Evolutionary conservation across 2,329 filamentous ascomycete species (phyloP).

Genomic region (Fusarium domesticum): DNA sequence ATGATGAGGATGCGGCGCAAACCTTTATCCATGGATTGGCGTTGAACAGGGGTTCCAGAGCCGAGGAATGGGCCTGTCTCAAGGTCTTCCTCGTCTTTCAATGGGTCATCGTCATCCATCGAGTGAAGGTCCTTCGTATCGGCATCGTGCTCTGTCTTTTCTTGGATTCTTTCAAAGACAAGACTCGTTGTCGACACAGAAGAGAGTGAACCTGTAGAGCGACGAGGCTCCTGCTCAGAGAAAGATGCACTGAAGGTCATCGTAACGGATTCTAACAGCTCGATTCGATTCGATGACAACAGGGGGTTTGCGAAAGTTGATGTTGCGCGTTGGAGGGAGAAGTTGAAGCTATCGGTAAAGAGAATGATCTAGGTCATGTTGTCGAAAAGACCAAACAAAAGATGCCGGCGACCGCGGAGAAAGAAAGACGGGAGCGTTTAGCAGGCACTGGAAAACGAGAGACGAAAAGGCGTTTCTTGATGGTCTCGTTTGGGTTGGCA

Average conservation of each 20-base stretch:
- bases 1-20: conserved; percentile 63
- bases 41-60: conserved; percentile 36
- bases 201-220: conserved; percentile 61
- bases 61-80: conserved; percentile 55
- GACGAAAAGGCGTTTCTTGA: neutral
- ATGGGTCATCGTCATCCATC: conserved; percentile 45
- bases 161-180: conserved; percentile 72
- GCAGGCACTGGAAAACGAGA: neutral
- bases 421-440: neutral
- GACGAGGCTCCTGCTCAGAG: conserved; percentile 20
- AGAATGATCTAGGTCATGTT: neutral
- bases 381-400: neutral
- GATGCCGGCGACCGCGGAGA: neutral
- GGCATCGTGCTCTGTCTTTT: conserved; percentile 43
- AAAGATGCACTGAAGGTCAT: conserved; percentile 22
- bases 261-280: neutral
- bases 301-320: neutral
- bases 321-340: neutral
- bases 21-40: conserved; percentile 61
- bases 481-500: neutral
- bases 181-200: conserved; percentile 81
- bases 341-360: neutral
- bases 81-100: conserved; percentile 39
- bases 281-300: neutral
- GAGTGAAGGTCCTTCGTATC: conserved; percentile 32